Evolutionary conservation across 192 early-diverging fungal genomes (phyloP), one percentile per base, ranked within the genome.

Genomic region (Gamsiella multidivaricata): DNA sequence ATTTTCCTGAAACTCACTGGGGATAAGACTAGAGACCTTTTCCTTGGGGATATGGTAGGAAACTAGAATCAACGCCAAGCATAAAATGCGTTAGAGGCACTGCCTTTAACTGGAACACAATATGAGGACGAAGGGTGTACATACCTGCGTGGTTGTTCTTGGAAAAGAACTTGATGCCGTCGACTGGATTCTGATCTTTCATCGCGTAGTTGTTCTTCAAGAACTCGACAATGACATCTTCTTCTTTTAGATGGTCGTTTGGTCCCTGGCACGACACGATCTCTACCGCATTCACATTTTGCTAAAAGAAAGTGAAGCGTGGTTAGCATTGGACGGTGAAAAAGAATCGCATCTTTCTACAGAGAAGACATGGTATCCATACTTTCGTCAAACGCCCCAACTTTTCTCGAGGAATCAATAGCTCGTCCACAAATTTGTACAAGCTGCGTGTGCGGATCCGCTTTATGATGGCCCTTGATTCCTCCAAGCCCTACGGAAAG

Each of bases 391-490:
- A 39, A 1, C 52, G 31, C 9, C 68, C 57, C 14, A 80, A 31
- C 18, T 89, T 60, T 5, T 87, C 85, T 15, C 71, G 61, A 7
- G 91, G 91, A 23, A 94, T 71, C 22, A 92, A 72, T 39, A 85
- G 87, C 69, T 93, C 92, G 67, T 93, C 92, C 4, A 93, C 92
- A 83, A 92, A 95, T 50, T 92, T 91, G 83, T 97, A 98, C 6
- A 97, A 81, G 50, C 97, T 85, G 8, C 97, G 85, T 3, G 80
- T 87, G 56, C 92, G 82, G n/a, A 98, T 83, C 20, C 94, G 81
- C 41, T 86, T 83, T 10, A 98, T 66, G 3, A 98, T 86, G 1
- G 75, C 71, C 20, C 88, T 87, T 0, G 97, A 86, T n/a, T 86
- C 80, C 26, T 80, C 81, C 37, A 98, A 84, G 25, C 50, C 59